These are phyloP conservation scores for Apocynum venetum DNA, from an alignment of 257 asterid genomes.

Conservation along the genomic window DNA sequence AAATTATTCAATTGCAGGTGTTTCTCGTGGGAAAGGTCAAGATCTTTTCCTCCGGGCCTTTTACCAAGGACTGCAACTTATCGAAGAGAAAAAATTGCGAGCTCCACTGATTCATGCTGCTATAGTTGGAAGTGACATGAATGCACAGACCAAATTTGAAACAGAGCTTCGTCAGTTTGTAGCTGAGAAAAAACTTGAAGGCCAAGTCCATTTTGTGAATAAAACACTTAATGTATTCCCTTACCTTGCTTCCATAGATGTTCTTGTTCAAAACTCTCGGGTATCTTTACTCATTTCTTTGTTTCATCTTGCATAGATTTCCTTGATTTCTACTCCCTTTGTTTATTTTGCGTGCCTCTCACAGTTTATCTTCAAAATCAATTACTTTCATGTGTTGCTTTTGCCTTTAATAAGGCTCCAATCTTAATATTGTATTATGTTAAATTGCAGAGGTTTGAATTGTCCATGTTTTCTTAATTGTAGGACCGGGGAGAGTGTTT, in stretches of 20 bases:
- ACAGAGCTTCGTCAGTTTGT: conserved; percentile 75
- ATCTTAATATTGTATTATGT: background rate
- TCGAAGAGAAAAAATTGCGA: conserved; percentile 57
- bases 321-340: background rate
- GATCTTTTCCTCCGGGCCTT: conserved; percentile 84
- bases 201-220: conserved; percentile 76
- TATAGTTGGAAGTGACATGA: conserved; percentile 88
- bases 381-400: background rate
- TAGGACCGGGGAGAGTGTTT: conserved; percentile 98
- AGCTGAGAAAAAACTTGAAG: conserved; percentile 57
- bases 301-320: background rate
- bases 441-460: no score
- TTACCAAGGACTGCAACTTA: conserved; percentile 66
- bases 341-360: background rate
- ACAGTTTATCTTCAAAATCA: background rate
- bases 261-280: conserved; percentile 98
- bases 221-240: conserved; percentile 90
- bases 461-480: conserved; percentile 8
- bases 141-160: conserved; percentile 79
- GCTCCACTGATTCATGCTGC: conserved; percentile 73
- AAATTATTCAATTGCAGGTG: conserved; percentile 51
- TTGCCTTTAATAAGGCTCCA: background rate
- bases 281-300: conserved; percentile 29
- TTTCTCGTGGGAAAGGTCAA: conserved; percentile 97
- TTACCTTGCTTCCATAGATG: conserved; percentile 80